Conservation (phyloP, 805 yeast genomes). For the Huiozyma sinensis region DNA sequence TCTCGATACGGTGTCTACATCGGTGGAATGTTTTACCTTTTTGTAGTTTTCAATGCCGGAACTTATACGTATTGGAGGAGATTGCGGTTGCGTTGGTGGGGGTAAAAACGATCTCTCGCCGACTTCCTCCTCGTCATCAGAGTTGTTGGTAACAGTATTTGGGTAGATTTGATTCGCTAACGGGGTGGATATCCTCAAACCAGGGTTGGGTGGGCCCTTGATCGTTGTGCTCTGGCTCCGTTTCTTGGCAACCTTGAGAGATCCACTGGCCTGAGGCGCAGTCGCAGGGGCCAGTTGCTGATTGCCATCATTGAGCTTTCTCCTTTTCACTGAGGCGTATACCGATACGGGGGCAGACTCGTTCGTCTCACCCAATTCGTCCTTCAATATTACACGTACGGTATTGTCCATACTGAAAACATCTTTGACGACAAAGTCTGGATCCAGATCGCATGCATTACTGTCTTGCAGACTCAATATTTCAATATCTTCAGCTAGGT, state of each 20-base stretch:
- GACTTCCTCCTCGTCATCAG: conserved; percentile 24
- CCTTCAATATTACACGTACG: conserved; percentile 35
- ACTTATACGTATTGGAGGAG: conserved; percentile 30
- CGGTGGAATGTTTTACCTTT: conserved; percentile 23
- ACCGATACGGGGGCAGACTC: conserved; percentile 13
- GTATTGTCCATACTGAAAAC: conserved; percentile 45
- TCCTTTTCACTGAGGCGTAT: conserved; percentile 16
- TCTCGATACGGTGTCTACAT: conserved; percentile 30
- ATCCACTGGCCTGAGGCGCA: conserved; percentile 8
- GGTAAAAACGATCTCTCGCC: conserved; percentile 28
- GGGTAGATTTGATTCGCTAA: conserved; percentile 33
- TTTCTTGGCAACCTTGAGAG: conserved; percentile 17
- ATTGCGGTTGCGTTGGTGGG: conserved; percentile 30
- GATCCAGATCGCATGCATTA: conserved; percentile 66
- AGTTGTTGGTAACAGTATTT: conserved; percentile 15
- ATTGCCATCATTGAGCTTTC: conserved; percentile 16
- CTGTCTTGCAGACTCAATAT: conserved; percentile 57
- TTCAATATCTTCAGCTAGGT: conserved; percentile 38
- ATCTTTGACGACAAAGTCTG: conserved; percentile 57
- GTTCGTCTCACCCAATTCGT: conserved; percentile 27
- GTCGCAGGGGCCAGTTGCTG: conserved; percentile 5
- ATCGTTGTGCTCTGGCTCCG: conserved; percentile 8
- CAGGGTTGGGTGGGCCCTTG: conserved; percentile 4
- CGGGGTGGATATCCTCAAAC: conserved; percentile 31
- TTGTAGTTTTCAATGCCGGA: conserved; percentile 26